These are phyloP conservation scores for Arthrobotrys megalospora DNA, from an alignment of 2,329 filamentous ascomycete species.

Conservation along the genomic window DNA sequence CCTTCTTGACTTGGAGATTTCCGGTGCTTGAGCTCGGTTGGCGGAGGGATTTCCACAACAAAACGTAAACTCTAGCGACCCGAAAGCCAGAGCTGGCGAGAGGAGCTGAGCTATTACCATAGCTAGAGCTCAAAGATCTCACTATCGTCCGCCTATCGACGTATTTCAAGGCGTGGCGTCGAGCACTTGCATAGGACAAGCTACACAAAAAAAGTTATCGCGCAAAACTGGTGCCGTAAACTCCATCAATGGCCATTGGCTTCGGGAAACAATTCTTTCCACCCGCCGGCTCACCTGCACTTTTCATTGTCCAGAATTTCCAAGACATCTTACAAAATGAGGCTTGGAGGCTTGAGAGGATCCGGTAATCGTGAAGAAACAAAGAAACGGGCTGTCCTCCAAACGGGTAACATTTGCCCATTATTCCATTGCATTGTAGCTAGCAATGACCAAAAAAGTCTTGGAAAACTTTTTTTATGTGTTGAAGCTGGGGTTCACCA, in stretches of 20 bases:
- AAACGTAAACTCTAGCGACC: background rate
- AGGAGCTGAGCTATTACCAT: constrained; percentile 1
- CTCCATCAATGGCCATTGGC: background rate
- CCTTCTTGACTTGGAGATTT: constrained; percentile 1
- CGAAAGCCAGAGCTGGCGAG: background rate
- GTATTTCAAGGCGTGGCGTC: constrained; percentile 20
- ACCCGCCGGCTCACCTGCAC: background rate
- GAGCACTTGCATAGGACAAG: constrained; percentile 1
- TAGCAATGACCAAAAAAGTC: constrained; percentile 9
- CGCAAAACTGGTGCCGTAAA: constrained; percentile 7
- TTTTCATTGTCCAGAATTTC: background rate
- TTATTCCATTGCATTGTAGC: background rate
- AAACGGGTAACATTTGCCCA: constrained; percentile 12
- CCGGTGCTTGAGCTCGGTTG: background rate
- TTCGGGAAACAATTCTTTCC: constrained; percentile 5
- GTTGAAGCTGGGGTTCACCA: constrained; percentile 12
- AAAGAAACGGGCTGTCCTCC: background rate
- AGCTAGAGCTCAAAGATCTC: background rate
- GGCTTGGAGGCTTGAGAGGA: constrained; percentile 29
- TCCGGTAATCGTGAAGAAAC: constrained; percentile 56
- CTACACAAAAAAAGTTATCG: constrained; percentile 20
- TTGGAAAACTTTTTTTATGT: constrained; percentile 10
- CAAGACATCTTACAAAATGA: constrained; percentile 6
- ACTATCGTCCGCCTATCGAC: constrained; percentile 35
- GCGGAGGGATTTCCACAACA: background rate